These are phyloP conservation scores for Albophoma yamanashiensis DNA, from an alignment of 2,329 filamentous ascomycete genomes.

Conservation along the genomic window DNA sequence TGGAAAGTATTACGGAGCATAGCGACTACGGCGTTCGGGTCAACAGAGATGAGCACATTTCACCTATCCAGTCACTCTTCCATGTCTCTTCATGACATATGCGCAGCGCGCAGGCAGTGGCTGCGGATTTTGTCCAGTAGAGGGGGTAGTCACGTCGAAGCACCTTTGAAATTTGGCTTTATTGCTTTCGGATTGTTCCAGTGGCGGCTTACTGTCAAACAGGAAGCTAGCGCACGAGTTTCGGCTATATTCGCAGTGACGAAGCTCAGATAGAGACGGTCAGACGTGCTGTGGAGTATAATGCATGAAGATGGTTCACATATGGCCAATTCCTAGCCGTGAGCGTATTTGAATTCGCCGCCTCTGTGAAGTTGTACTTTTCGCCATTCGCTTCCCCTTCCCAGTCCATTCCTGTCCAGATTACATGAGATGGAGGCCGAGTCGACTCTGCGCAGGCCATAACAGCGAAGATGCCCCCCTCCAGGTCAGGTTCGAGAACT, in stretches of 20 bases:
- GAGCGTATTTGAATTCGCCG: neutral
- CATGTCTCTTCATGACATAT: neutral
- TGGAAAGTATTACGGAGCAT: constrained; percentile 23
- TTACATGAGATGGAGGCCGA: neutral
- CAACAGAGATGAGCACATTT: constrained; percentile 5
- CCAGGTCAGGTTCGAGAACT: too few relatives aligned
- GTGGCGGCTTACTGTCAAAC: neutral
- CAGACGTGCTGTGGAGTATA: neutral
- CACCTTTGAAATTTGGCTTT: neutral
- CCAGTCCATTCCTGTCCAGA: neutral
- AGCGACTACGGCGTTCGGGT: constrained; percentile 27
- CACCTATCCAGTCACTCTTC: neutral
- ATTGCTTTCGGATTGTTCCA: neutral
- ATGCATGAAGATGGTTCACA: neutral
- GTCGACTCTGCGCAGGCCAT: neutral
- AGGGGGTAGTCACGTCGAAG: neutral
- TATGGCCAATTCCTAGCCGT: neutral
- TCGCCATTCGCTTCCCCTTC: neutral
- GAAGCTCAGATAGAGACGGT: neutral
- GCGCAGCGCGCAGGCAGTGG: neutral
- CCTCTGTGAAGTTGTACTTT: neutral
- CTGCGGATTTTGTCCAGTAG: neutral
- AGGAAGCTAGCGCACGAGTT: neutral
- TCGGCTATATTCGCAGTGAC: neutral
- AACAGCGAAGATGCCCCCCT: too few relatives aligned